Conservation (phyloP, 306 rosid genomes). For the Gastrolobium bilobum region DNA sequence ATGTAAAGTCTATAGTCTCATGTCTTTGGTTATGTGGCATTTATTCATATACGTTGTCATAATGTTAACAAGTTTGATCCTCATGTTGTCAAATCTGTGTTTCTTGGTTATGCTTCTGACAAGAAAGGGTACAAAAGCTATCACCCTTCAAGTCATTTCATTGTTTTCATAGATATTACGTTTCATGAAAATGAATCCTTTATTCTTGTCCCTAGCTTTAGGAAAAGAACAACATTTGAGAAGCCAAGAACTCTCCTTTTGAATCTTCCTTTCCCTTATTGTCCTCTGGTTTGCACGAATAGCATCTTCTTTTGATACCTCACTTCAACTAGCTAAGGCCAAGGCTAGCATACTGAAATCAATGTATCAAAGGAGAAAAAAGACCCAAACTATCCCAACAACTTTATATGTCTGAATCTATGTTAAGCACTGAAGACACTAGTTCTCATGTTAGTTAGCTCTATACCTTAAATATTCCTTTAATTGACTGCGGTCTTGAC, state of each 20-base stretch:
- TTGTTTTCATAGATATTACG: not conserved
- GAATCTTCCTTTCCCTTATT: not conserved
- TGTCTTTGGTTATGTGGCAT: no score
- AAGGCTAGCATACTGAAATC: not conserved
- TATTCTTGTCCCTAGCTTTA: not conserved
- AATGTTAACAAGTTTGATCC: not conserved
- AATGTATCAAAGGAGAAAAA: not conserved
- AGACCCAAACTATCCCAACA: not conserved
- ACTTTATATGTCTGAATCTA: not conserved
- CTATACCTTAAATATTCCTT: not conserved
- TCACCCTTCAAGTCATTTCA: not conserved
- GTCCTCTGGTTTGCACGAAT: not conserved
- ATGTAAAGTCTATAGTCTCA: no score
- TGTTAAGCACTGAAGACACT: not conserved
- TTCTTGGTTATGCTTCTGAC: not conserved
- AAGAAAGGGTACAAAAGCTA: not conserved
- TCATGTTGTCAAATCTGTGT: not conserved
- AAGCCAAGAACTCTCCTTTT: not conserved
- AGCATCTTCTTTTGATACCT: not conserved
- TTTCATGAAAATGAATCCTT: not conserved
- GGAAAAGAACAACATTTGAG: not conserved
- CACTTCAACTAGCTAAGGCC: not conserved
- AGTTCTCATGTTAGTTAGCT: no score
- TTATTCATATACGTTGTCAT: no score
- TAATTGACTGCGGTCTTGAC: not conserved